These are phyloP conservation scores for Debaryomyces hansenii DNA, from an alignment of 805 yeast species.

Conservation along the genomic window DNA sequence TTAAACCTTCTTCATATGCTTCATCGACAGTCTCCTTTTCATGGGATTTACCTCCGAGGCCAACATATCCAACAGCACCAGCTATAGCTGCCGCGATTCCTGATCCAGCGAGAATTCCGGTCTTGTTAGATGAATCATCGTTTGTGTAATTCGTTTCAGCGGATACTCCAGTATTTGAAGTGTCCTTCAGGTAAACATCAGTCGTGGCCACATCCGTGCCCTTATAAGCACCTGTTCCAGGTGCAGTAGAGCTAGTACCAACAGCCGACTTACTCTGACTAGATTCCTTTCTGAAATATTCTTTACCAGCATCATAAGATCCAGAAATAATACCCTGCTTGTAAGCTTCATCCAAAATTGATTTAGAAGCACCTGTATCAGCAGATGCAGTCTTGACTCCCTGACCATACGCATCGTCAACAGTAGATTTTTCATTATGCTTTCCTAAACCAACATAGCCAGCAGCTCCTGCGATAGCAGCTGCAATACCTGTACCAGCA, in stretches of 20 bases:
- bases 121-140: background rate
- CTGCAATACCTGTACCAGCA: conserved; percentile 1
- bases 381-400: background rate
- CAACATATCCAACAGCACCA: conserved; percentile 14
- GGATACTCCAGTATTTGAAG: conserved; percentile 8
- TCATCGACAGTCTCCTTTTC: conserved; percentile 4
- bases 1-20: conserved; percentile 19
- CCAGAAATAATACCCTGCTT: conserved; percentile 3
- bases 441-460: conserved; percentile 4
- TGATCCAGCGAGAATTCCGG: background rate
- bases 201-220: background rate
- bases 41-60: conserved; percentile 1
- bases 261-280: conserved; percentile 4
- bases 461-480: conserved; percentile 8
- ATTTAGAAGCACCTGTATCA: background rate
- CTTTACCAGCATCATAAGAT: conserved; percentile 3
- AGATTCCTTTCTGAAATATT: background rate
- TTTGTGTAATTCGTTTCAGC: background rate
- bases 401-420: background rate
- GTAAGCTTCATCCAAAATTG: conserved; percentile 1
- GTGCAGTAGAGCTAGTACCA: background rate
- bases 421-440: background rate
- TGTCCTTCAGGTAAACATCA: background rate
- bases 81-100: conserved; percentile 4
- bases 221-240: conserved; percentile 2